Base-by-base conservation (phyloP, 1,139 yeast species). In the Zygosaccharomyces pseudobailii region DNA sequence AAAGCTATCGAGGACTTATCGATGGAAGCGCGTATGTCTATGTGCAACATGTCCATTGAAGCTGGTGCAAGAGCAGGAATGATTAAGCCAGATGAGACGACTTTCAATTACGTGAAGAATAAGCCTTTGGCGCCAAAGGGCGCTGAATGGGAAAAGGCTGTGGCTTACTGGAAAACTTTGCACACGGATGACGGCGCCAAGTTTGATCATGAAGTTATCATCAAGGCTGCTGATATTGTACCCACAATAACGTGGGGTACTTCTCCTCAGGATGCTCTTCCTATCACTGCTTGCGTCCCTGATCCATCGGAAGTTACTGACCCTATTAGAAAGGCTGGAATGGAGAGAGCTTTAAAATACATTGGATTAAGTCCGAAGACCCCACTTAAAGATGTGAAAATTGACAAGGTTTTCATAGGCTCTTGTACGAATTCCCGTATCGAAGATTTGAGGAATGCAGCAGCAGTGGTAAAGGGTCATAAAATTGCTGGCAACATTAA, bases 181-280 rank as follows among this genome's bases (percentile, higher is more conserved):
- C 80, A 83, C 60, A 76, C 95, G 23, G 98, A 92, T 62, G 85
- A 82, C 50, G 96, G 87, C 57, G 97, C 98, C 35, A 73, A 78
- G 54, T 92, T 89, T 58, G 98, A 92, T 65, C 72, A 79, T 59
- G 96, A 87, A 59, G 84, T 92, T 57, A 75, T 77, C 46, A 87
- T 92, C 63, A 75, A 84, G 56, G 96, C 95, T 42, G 72, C 77
- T 34, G 97, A 90, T 61, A 84, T 92, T 53, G 82, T 85, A 43
- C 98, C 98, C 55, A 92, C 98, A 27, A 89, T 92, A 52, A 92
- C 98, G 17, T 92, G 98, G 98, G 98, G 98, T 74, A 92, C 94
- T 57, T 90, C 97, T 61, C 98, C 98, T 34, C 97, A 92, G 72
- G 98, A 92, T 67, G 97, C 97, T 40, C 75, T 92, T 56, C 97